These are phyloP conservation scores for Melampsora larici-populina DNA, from an alignment of 1,284 basidiomycete species.

Conservation along the genomic window DNA sequence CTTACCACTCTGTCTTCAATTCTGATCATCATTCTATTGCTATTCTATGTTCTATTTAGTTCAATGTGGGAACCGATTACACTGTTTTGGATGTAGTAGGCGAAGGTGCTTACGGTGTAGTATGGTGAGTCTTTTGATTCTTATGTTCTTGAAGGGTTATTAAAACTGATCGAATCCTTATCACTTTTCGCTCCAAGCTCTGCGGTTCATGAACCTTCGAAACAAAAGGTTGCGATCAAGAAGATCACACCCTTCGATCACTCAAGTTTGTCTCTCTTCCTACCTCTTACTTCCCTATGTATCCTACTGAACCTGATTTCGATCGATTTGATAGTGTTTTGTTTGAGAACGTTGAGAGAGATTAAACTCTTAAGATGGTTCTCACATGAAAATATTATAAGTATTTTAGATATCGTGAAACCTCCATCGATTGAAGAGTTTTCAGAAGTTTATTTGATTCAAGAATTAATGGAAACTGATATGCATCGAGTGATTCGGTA, in stretches of 20 bases:
- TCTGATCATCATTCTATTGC: not conserved
- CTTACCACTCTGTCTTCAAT: not conserved
- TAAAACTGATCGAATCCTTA: not conserved
- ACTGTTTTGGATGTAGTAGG: conserved; percentile 73
- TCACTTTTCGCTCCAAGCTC: not conserved
- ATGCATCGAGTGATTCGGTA: conserved; percentile 50
- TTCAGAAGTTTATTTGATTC: conserved; percentile 50
- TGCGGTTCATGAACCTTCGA: conserved; percentile 36
- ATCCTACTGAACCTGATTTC: too few species aligned
- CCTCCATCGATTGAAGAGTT: conserved; percentile 46
- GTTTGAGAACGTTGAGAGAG: conserved; percentile 41
- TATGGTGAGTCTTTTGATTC: conserved; percentile 11
- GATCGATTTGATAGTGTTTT: conserved; percentile 41
- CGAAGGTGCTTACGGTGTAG: conserved; percentile 70
- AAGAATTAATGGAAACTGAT: conserved; percentile 52
- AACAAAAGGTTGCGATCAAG: conserved; percentile 43
- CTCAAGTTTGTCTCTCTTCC: conserved; percentile 14
- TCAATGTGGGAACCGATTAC: conserved; percentile 44
- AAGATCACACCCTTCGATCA: conserved; percentile 44
- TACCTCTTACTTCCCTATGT: not conserved
- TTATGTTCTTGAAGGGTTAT: not conserved
- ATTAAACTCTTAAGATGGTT: conserved; percentile 74
- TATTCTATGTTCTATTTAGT: not conserved
- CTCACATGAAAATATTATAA: conserved; percentile 84
- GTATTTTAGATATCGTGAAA: conserved; percentile 48